Percentiles rank a stretch among this genome's conserved stretches.
Evolutionary conservation across 305 asterid genomes (phyloP).

Genomic region (Fraxinus platypoda): DNA sequence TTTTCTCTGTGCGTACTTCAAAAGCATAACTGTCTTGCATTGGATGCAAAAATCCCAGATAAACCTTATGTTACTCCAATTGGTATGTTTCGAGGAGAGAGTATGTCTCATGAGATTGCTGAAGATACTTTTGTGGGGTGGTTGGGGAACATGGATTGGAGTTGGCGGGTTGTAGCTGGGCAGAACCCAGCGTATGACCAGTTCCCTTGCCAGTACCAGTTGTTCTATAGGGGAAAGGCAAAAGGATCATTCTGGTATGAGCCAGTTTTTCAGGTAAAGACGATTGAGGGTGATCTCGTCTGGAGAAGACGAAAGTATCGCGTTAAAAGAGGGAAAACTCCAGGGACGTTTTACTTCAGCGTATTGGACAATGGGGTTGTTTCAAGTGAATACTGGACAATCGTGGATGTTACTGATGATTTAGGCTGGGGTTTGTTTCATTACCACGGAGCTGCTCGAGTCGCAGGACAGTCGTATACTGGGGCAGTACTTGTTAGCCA

Average conservation of each 20-base stretch:
- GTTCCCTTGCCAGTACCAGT: slow-evolving; percentile 91
- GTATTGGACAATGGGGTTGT: slow-evolving; percentile 89
- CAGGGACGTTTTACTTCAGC: slow-evolving; percentile 72
- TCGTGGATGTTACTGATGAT: slow-evolving; percentile 73
- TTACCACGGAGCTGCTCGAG: slow-evolving; percentile 89
- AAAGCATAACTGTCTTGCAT: slow-evolving; percentile 76
- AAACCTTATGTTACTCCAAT: slow-evolving; percentile 63
- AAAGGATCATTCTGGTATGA: slow-evolving; percentile 95
- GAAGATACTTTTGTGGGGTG: slow-evolving; percentile 92
- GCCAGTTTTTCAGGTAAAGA: slow-evolving; percentile 79
- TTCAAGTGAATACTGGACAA: slow-evolving; percentile 82
- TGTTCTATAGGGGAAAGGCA: slow-evolving; percentile 80
- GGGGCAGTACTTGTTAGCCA: slow-evolving; percentile 90
- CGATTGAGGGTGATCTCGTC: slow-evolving; percentile 58
- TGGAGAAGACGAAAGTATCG: slow-evolving; percentile 88
- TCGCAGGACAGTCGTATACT: slow-evolving; percentile 86
- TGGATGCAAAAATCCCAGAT: slow-evolving; percentile 78
- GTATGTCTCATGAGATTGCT: slow-evolving; percentile 56
- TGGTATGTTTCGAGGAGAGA: slow-evolving; percentile 52
- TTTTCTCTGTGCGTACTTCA: slow-evolving; percentile 80
- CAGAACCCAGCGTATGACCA: slow-evolving; percentile 97
- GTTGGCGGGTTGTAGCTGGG: slow-evolving; percentile 94
- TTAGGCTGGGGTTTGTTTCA: slow-evolving; percentile 90
- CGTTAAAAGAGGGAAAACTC: slow-evolving; percentile 61
- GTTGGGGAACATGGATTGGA: slow-evolving; percentile 78